Percentiles rank a stretch among this genome's conserved stretches.
These are phyloP conservation scores for Phytophthora cajani DNA, from an alignment of 352 stramenopile species.

Conservation along the genomic window DNA sequence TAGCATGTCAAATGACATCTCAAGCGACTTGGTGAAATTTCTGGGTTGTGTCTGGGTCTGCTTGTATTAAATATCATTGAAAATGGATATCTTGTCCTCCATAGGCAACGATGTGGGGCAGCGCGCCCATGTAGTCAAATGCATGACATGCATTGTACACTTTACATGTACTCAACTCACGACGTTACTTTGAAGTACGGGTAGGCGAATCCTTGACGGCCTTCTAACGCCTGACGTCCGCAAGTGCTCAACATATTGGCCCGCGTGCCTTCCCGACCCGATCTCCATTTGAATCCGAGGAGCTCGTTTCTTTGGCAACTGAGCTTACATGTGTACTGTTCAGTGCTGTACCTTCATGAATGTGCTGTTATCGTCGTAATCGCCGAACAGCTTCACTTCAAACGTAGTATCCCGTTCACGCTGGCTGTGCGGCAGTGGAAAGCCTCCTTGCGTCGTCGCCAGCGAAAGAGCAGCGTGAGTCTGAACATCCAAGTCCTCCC, in stretches of 20 bases:
- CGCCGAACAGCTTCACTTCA: no score
- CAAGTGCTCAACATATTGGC: slow-evolving; percentile 8
- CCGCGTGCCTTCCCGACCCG: slow-evolving; percentile 10
- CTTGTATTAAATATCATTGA: no score
- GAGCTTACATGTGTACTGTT: no score
- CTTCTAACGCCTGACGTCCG: background rate
- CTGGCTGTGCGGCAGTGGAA: slow-evolving; percentile 24
- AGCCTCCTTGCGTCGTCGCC: slow-evolving; percentile 15
- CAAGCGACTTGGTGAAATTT: no score
- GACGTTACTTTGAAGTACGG: background rate
- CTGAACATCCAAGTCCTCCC: slow-evolving; percentile 3
- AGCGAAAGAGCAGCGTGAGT: slow-evolving; percentile 5
- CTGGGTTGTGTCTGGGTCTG: no score
- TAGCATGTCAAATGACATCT: no score
- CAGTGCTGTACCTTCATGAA: no score
- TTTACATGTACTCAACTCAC: background rate
- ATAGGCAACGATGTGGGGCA: no score
- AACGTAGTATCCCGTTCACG: slow-evolving; percentile 3
- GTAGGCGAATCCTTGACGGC: background rate
- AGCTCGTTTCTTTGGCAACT: slow-evolving; percentile 20
- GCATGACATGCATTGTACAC: background rate
- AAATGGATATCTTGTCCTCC: no score
- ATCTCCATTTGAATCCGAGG: slow-evolving; percentile 10
- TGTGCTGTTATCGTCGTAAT: no score
- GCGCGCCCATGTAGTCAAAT: background rate